Base-by-base conservation (phyloP, 208 protist species). In the Trypanosoma avium region DNA sequence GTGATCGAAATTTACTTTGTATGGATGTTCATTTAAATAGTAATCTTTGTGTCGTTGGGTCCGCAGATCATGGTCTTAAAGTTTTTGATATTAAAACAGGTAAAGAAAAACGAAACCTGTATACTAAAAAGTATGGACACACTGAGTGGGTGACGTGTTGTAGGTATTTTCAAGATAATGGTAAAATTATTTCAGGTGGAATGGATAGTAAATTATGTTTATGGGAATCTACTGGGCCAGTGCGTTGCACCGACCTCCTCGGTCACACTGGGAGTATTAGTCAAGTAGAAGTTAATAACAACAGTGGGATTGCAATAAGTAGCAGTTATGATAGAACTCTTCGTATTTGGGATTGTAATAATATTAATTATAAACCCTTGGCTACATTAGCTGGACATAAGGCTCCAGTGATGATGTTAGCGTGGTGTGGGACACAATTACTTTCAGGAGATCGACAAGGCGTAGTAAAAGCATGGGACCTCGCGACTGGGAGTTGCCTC, bases 141-240 rank as follows among this genome's bases (percentile, higher is more conserved):
- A 90, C 81, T 0, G 90, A 96, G 70, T 96, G 90, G 90, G 88
- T 96, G 35, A 96, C 90, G 29, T 67, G 74, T 32, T 94, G 88
- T 54, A 79, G 68, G 38, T 94, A 86, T 50, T 64, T 94, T 17
- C 62, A 70, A 36, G 61, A 70, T 35, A 82, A 70, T 45, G 73
- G 90, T 29, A 67, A 79, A 6, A 80, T 96, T 30, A 49, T 96
- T 24, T 93, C 86, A 3, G 91, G 91, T 15, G 91, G 88, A 12
- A 94, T 94, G 91, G 91, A 96, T 71, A 87, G 76, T 45, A 95
- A 95, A 73, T 61, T 96, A 61, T 96, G 91, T 63, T 70, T 96
- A n/a, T 96, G 91, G 91, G 68, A 79, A 48, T 32, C 52, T 7
- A 49, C 52, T 4, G 74, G 79, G 0, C 70, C 74, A 3, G 78